phyloP scores from a whole-genome alignment of 345 rosid species.

The sweet orange (Citrus sinensis) region DNA sequence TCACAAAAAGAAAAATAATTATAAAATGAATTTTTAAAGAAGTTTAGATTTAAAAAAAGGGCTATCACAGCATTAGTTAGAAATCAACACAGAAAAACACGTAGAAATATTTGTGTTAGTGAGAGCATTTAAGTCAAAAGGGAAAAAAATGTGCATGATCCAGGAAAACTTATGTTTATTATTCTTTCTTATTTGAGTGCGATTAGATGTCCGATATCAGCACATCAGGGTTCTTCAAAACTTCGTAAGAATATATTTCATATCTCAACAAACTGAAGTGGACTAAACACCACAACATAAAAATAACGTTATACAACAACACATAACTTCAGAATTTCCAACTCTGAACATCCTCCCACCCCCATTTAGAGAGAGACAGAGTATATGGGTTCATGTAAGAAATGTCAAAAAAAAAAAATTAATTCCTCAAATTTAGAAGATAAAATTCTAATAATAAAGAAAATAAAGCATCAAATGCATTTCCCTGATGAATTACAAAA shows the following conservation, averaged over 20 bases:
- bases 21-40: neutral
- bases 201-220: neutral
- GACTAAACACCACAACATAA: neutral
- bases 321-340: neutral
- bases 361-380: neutral
- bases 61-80: neutral
- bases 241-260: neutral
- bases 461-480: neutral
- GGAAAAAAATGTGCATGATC: neutral
- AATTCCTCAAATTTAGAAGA: neutral
- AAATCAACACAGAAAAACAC: neutral
- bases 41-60: neutral
- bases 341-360: neutral
- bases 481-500: neutral
- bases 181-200: neutral
- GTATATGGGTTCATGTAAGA: too few species aligned
- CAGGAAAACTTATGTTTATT: neutral
- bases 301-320: neutral
- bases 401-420: neutral
- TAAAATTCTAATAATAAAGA: neutral
- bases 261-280: neutral
- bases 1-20: conserved; percentile 9
- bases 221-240: neutral
- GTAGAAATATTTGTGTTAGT: neutral
- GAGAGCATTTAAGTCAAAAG: neutral